A percentile compares a stretch with the other conserved stretches of the same genome.
phyloP scores from a whole-genome alignment of 2,329 filamentous ascomycete genomes.

The Ceratocystis alfenasii region DNA sequence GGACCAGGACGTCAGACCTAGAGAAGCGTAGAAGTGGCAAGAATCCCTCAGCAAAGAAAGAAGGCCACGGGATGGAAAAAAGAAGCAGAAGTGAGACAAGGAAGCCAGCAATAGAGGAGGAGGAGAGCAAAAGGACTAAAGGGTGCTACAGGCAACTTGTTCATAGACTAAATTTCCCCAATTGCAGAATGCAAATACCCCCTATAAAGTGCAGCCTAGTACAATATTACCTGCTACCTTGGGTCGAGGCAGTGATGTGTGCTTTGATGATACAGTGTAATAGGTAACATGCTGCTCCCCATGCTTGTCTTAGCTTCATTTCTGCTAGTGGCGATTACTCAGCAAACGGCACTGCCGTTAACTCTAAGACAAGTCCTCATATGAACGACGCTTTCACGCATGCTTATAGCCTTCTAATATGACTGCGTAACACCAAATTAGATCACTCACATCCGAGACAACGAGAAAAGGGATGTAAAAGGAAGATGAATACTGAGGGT shows the following conservation, averaged over 20 bases:
- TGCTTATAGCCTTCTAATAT: background rate
- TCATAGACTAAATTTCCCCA: too few relatives aligned
- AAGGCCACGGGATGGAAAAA: background rate
- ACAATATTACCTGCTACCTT: background rate
- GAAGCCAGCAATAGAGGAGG: background rate
- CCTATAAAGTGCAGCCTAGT: background rate
- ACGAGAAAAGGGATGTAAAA: too few relatives aligned
- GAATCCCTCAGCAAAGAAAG: background rate
- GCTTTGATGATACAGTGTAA: background rate
- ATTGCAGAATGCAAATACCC: background rate
- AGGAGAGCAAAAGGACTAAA: background rate
- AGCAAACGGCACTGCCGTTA: background rate
- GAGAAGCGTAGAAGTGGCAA: background rate
- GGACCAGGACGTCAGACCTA: background rate
- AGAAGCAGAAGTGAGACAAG: background rate
- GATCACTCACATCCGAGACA: background rate
- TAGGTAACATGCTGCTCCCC: background rate
- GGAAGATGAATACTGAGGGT: too few relatives aligned
- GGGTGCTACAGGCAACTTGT: too few relatives aligned
- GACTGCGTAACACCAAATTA: background rate
- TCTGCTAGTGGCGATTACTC: background rate
- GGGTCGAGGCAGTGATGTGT: background rate
- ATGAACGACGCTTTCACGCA: background rate
- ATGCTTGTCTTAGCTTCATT: conserved; percentile 2
- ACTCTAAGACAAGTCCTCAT: background rate